These are phyloP conservation scores for Beauveria sp. DNA, from an alignment of 2,329 filamentous ascomycete genomes.

Conservation along the genomic window DNA sequence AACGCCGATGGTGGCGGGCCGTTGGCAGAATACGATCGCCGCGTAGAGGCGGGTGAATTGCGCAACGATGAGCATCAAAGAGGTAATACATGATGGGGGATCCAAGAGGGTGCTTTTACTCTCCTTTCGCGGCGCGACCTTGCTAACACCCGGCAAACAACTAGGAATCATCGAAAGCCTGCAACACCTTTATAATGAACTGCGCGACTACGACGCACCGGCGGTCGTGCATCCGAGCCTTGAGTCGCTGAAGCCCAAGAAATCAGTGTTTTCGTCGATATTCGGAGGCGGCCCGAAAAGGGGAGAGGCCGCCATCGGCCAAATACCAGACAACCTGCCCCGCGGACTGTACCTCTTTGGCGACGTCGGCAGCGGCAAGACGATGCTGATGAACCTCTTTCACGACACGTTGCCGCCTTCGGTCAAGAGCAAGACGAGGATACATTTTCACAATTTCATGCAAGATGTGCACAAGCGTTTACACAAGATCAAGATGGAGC, in stretches of 20 bases:
- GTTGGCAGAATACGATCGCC: constrained; percentile 77
- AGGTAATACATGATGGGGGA: constrained; percentile 41
- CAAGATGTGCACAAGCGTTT: constrained; percentile 89
- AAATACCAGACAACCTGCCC: constrained; percentile 67
- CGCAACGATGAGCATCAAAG: constrained; percentile 88
- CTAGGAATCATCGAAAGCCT: constrained; percentile 80
- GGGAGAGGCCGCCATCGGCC: constrained; percentile 31
- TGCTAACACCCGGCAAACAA: not conserved
- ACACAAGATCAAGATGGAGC: constrained; percentile 80
- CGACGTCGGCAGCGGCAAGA: constrained; percentile 95
- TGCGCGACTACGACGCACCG: constrained; percentile 65
- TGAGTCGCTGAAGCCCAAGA: constrained; percentile 54
- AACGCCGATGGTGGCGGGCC: constrained; percentile 50
- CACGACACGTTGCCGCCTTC: constrained; percentile 81
- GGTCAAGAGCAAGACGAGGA: constrained; percentile 77
- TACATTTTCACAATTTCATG: constrained; percentile 99
- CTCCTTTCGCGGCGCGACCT: not conserved
- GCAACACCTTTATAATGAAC: constrained; percentile 80
- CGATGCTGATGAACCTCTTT: constrained; percentile 98
- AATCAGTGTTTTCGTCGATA: constrained; percentile 50
- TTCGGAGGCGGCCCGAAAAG: constrained; percentile 48
- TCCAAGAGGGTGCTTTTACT: too few relatives aligned
- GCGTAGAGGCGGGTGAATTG: constrained; percentile 66
- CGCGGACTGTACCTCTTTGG: constrained; percentile 92
- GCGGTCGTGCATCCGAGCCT: constrained; percentile 69